Conservation (phyloP, 257 asterid species). For the Ocimum tenuiflorum region DNA sequence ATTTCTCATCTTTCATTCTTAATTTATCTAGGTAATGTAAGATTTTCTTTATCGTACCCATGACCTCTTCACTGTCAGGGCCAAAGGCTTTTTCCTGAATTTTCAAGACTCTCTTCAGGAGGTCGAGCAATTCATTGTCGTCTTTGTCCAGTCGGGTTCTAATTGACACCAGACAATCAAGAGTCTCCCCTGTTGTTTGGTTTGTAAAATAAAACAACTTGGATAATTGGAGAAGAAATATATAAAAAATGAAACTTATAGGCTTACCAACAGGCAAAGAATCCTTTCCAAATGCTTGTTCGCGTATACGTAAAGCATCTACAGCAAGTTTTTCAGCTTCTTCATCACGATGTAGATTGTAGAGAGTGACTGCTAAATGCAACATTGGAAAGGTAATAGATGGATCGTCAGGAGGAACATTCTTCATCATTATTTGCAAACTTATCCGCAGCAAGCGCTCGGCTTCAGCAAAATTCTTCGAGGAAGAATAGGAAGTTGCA, state of each 20-base stretch:
- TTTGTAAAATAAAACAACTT: not conserved
- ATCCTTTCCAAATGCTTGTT: conserved; percentile 72
- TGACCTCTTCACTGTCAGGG: conserved; percentile 57
- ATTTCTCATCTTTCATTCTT: conserved; percentile 63
- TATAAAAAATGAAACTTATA: not conserved
- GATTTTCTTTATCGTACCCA: conserved; percentile 67
- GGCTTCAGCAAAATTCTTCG: conserved; percentile 72
- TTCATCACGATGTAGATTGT: conserved; percentile 59
- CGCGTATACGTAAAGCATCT: conserved; percentile 61
- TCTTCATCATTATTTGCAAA: conserved; percentile 60
- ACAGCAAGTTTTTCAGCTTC: conserved; percentile 78
- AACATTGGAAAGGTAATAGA: conserved; percentile 78
- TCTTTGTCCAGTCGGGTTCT: conserved; percentile 57
- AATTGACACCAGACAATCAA: conserved; percentile 85
- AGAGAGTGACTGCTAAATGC: conserved; percentile 67
- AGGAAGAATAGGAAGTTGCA: conserved; percentile 78
- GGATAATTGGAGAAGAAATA: not conserved
- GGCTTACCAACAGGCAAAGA: conserved; percentile 83
- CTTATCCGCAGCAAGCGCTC: conserved; percentile 71
- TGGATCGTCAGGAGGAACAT: conserved; percentile 65
- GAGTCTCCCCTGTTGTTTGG: conserved; percentile 73
- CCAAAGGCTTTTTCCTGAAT: conserved; percentile 82
- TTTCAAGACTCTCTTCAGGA: conserved; percentile 65
- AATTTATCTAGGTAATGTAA: conserved; percentile 56
- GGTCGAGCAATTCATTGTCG: conserved; percentile 43